phyloP scores from a whole-genome alignment of 148 eudicot genomes.

The Cornus suecica region DNA sequence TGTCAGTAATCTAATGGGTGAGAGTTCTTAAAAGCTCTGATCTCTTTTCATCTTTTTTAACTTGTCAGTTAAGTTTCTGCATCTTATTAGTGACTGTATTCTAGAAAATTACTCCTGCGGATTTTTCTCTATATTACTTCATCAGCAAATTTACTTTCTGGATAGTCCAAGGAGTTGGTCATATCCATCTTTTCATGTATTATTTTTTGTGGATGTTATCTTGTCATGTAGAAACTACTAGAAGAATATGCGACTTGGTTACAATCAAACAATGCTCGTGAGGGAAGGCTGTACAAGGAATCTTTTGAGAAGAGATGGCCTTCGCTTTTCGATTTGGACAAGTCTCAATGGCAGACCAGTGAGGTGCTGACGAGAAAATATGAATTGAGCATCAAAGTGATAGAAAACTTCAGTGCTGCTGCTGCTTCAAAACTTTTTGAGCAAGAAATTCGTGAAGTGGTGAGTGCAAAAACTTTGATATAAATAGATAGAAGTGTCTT shows the following conservation, averaged over 20 bases:
- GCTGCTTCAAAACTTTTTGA: slow-evolving; percentile 81
- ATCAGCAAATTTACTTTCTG: not conserved
- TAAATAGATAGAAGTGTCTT: not conserved
- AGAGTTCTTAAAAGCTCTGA: not conserved
- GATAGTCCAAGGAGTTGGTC: not conserved
- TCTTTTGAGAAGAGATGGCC: slow-evolving; percentile 79
- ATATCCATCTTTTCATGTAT: slow-evolving; percentile 6
- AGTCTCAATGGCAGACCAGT: slow-evolving; percentile 27
- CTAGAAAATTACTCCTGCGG: not conserved
- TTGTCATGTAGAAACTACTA: slow-evolving; percentile 53
- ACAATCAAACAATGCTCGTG: slow-evolving; percentile 48
- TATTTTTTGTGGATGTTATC: slow-evolving; percentile 6
- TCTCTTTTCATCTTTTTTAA: not conserved
- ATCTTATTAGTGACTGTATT: not conserved
- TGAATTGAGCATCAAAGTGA: slow-evolving; percentile 44
- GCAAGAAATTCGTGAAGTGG: slow-evolving; percentile 93
- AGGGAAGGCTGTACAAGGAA: slow-evolving; percentile 55
- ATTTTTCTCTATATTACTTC: slow-evolving; percentile 1
- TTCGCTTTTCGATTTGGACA: slow-evolving; percentile 35
- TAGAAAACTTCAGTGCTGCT: slow-evolving; percentile 60
- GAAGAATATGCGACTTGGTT: slow-evolving; percentile 71
- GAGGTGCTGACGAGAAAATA: slow-evolving; percentile 39
- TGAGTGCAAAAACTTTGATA: slow-evolving; percentile 31
- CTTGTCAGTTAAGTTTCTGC: not conserved
- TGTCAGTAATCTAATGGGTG: no score